Evolutionary conservation across 768 basidiomycete genomes (phyloP).

Genomic region (Lactarius hengduanensis): DNA sequence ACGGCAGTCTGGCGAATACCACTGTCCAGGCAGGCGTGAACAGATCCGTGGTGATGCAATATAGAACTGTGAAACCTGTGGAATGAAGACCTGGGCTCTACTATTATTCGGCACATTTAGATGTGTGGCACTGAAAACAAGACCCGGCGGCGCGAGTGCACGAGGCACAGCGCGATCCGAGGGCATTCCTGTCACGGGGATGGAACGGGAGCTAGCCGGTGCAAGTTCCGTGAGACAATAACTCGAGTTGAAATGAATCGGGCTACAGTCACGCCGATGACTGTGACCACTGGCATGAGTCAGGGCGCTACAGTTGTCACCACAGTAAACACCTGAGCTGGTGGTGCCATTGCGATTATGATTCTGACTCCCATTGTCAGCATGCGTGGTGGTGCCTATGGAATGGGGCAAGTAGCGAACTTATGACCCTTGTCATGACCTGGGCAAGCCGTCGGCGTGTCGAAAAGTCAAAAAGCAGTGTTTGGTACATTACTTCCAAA

Average conservation of each 20-base stretch:
- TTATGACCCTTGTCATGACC: neutral
- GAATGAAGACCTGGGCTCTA: neutral
- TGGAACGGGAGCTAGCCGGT: neutral
- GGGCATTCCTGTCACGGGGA: neutral
- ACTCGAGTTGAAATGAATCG: conserved; percentile 11
- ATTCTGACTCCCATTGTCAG: conserved; percentile 7
- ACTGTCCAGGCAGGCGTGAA: neutral
- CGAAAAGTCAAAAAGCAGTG: neutral
- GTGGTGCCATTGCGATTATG: neutral
- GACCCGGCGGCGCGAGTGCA: neutral
- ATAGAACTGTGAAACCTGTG: neutral
- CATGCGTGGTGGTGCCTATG: neutral
- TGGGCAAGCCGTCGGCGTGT: neutral
- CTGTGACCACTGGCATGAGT: neutral
- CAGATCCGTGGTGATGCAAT: neutral
- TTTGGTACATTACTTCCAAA: neutral
- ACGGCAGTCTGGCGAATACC: neutral
- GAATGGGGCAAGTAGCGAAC: neutral
- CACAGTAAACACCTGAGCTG: too few relatives aligned
- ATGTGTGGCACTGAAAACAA: neutral
- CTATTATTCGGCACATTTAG: neutral
- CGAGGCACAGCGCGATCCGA: neutral
- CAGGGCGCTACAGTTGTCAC: conserved; percentile 3
- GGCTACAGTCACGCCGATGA: neutral
- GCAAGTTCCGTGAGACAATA: conserved; percentile 19